Evolutionary conservation across 2,329 filamentous ascomycete genomes (phyloP).

Genomic region (Cadophora sp.): DNA sequence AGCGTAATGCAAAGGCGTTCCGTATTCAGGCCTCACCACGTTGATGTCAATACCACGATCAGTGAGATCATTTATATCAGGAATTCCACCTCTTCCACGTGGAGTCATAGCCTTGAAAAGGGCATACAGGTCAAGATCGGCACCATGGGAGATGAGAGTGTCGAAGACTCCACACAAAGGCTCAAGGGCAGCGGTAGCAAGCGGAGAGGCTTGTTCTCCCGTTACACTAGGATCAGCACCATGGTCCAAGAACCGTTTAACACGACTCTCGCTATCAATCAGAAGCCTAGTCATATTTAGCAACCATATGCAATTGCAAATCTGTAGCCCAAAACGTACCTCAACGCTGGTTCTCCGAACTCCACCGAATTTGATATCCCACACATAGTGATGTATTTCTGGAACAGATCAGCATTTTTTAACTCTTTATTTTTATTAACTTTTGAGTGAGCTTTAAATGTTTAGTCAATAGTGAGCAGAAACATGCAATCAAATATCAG

Average conservation of each 20-base stretch:
- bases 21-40: background rate
- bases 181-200: constrained; percentile 8
- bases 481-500: too few species aligned
- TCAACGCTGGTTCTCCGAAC: constrained; percentile 8
- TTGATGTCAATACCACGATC: constrained; percentile 11
- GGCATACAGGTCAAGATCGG: background rate
- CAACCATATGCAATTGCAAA: too few species aligned
- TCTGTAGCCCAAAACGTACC: background rate
- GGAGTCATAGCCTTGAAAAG: constrained; percentile 10
- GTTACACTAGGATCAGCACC: constrained; percentile 10
- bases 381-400: constrained; percentile 5
- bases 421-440: too few species aligned
- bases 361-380: constrained; percentile 19
- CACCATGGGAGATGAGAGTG: background rate
- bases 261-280: background rate
- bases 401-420: background rate
- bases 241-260: constrained; percentile 16
- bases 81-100: constrained; percentile 10
- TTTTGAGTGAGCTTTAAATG: too few species aligned
- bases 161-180: background rate
- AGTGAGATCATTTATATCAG: constrained; percentile 5
- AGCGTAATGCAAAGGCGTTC: constrained; percentile 16
- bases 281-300: background rate
- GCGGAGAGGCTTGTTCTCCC: constrained; percentile 4
- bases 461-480: too few species aligned